phyloP scores from a whole-genome alignment of 805 yeast genomes.

The Huiozyma sinensis region DNA sequence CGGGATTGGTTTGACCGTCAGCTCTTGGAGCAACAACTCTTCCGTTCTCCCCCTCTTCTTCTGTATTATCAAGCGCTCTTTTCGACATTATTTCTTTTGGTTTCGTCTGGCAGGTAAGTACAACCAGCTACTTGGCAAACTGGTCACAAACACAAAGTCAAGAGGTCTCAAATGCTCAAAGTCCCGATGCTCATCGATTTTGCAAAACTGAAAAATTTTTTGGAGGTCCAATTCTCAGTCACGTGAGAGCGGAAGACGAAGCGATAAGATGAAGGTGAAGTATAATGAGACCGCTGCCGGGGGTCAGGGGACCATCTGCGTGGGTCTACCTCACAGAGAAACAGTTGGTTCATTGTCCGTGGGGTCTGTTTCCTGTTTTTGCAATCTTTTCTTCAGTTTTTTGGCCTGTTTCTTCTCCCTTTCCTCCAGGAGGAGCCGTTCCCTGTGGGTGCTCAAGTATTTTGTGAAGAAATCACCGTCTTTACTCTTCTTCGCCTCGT shows the following conservation, averaged over 20 bases:
- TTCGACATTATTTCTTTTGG: slow-evolving; percentile 35
- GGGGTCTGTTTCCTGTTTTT: background rate
- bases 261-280: background rate
- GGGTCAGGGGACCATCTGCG: background rate
- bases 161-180: background rate
- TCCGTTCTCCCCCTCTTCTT: slow-evolving; percentile 16
- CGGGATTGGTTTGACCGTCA: slow-evolving; percentile 19
- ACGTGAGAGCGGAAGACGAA: background rate
- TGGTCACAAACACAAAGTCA: background rate
- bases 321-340: background rate
- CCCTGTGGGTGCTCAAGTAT: slow-evolving; percentile 12
- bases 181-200: no score
- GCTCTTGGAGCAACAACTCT: slow-evolving; percentile 34
- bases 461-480: slow-evolving; percentile 17
- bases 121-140: no score
- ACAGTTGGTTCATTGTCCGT: background rate
- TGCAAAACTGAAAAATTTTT: background rate
- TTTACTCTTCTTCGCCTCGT: slow-evolving; percentile 23
- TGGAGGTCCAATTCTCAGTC: background rate
- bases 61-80: slow-evolving; percentile 34
- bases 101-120: background rate
- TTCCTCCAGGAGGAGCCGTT: slow-evolving; percentile 16
- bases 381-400: slow-evolving; percentile 6
- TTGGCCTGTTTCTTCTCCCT: slow-evolving; percentile 11
- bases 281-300: background rate